Base-by-base conservation (phyloP, 1,284 basidiomycete species). In the Ceratobasidium sp. region DNA sequence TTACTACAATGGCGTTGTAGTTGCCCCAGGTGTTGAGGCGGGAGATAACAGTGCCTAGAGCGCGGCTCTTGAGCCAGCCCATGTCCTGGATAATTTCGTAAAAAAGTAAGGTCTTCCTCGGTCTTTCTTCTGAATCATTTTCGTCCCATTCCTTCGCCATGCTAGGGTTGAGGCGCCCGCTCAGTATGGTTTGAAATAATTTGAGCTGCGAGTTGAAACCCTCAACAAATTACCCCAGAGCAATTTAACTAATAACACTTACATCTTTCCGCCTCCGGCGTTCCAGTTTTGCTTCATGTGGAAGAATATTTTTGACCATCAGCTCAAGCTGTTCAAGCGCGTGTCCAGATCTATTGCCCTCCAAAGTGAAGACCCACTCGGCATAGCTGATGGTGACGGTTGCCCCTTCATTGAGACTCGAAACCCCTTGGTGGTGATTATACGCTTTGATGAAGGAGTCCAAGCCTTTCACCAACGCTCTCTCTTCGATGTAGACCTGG, bases 331-430 rank as follows among this genome's bases (percentile, higher is more conserved):
- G 28, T 12, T 49, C n/a, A 14, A 49, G 18, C 21, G 11, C 21
- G 4, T 7, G 25, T 9, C 21, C 28, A 33, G 46, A 36, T 36
- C 8, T 63, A 14, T 51, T 53, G 33, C 30, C 3, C 5, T 51
- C 63, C 28, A 66, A 42, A 36, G 30, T 36, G 23, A 66, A 53
- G 18, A 53, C 33, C 48, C 48, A 53, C 23, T 66, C 63, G 6
- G 63, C 46, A n/a, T 38, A 28, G n/a, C 11, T 14, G 14, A 66
- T 16, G 1, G 16, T 12, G n/a, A 53, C 21, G 6, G 18, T 40
- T 5, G 63, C 63, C 14, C 12, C 63, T 7, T 53, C 46, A 5
- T 51, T 42, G 28, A 66, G 49, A 33, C 63, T 66, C n/a, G 36
- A 30, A 21, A 16, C 11, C 8, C 4, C n/a, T 2, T 36, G 8